Evolutionary conservation across 495 filamentous ascomycete species (phyloP).

Genomic region (Chaetomium fimeti): DNA sequence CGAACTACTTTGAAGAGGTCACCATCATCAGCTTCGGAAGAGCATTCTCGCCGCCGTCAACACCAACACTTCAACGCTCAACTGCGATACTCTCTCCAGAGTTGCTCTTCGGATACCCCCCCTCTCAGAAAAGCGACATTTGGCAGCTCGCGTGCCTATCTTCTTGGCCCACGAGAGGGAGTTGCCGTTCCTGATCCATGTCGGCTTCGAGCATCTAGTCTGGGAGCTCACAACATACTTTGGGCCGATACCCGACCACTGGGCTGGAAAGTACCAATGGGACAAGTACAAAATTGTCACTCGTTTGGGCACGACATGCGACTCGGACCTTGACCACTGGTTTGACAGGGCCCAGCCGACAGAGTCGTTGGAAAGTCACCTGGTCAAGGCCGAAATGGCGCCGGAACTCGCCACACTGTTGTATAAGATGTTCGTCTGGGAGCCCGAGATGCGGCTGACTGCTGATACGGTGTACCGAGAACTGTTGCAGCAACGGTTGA

Average conservation of each 20-base stretch:
- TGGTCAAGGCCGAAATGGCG: no score
- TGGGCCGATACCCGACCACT: not conserved
- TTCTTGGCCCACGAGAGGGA: not conserved
- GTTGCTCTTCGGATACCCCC: not conserved
- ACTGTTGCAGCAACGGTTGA: no score
- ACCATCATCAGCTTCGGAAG: not conserved
- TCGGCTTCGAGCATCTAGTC: not conserved
- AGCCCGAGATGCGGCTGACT: no score
- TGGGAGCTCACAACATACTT: not conserved
- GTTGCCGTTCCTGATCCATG: not conserved
- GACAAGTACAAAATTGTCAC: not conserved
- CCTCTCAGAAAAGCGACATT: slow-evolving; percentile 4
- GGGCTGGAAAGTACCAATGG: not conserved
- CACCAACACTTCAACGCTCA: not conserved
- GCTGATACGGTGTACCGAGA: no score
- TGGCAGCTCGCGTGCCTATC: slow-evolving; percentile 9
- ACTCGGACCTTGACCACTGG: no score
- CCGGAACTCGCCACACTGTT: no score
- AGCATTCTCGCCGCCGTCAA: not conserved
- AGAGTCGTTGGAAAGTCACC: no score
- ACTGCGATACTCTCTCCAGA: not conserved
- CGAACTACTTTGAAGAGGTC: no score
- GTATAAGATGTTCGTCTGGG: no score
- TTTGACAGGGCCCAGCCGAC: no score
- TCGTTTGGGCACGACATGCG: no score